Evolutionary conservation across 495 filamentous ascomycete species (phyloP).

Genomic region (Massariosphaeria phaeospora): DNA sequence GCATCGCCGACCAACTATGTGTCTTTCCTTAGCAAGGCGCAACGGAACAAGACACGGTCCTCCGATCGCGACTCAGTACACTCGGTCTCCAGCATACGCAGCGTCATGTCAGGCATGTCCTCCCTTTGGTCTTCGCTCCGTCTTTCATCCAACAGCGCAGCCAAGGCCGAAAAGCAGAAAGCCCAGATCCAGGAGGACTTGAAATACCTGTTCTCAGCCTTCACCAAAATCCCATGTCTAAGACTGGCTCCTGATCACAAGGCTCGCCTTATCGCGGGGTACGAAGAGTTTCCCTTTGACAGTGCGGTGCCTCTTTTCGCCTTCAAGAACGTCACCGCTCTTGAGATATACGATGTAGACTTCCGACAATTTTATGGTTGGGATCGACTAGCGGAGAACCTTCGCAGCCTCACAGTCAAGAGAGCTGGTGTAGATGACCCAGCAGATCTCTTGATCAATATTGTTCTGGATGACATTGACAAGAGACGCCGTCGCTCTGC

Average conservation of each 20-base stretch:
- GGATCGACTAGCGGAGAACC: slow-evolving; percentile 87
- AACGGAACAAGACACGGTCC: slow-evolving; percentile 65
- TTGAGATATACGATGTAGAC: slow-evolving; percentile 93
- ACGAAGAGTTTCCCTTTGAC: slow-evolving; percentile 97
- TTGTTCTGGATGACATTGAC: slow-evolving; percentile 94
- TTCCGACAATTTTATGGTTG: slow-evolving; percentile 96
- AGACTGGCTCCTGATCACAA: slow-evolving; percentile 84
- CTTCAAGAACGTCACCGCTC: slow-evolving; percentile 90
- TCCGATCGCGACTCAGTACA: slow-evolving; percentile 86
- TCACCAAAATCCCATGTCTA: slow-evolving; percentile 95
- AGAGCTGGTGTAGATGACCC: slow-evolving; percentile 84
- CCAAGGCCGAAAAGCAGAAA: slow-evolving; percentile 82
- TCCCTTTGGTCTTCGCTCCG: slow-evolving; percentile 86
- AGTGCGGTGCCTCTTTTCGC: slow-evolving; percentile 90
- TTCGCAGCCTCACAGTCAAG: slow-evolving; percentile 84
- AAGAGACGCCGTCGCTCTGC: slow-evolving; percentile 80
- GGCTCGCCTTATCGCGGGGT: slow-evolving; percentile 80
- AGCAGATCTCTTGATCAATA: slow-evolving; percentile 79
- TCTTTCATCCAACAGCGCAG: slow-evolving; percentile 65
- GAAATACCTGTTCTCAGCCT: slow-evolving; percentile 95
- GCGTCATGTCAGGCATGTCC: slow-evolving; percentile 94
- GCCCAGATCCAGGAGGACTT: slow-evolving; percentile 76
- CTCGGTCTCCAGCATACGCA: slow-evolving; percentile 93
- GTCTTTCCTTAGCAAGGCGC: slow-evolving; percentile 81
- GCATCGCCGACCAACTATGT: slow-evolving; percentile 86